Evolutionary conservation across 768 basidiomycete genomes (phyloP).

Genomic region (Leccinum fibrillosum): DNA sequence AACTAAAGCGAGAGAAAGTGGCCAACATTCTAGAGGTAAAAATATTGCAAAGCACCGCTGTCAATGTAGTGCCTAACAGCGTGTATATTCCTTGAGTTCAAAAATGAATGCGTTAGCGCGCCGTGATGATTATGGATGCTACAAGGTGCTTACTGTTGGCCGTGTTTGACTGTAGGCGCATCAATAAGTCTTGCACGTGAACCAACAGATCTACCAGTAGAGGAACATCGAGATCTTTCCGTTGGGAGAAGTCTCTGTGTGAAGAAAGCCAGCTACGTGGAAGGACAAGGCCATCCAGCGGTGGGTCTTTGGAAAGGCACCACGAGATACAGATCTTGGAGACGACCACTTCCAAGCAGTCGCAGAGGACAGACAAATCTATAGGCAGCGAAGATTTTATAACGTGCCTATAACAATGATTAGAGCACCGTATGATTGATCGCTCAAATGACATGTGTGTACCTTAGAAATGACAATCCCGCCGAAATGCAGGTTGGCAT

Average conservation of each 20-base stretch:
- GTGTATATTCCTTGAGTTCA: not conserved
- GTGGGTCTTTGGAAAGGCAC: conserved; percentile 14
- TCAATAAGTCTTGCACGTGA: conserved; percentile 24
- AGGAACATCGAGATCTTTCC: conserved; percentile 32
- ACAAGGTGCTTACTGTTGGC: conserved; percentile 23
- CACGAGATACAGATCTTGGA: conserved; percentile 37
- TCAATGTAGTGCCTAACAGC: conserved; percentile 10
- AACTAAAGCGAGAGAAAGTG: not conserved
- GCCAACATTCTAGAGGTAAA: conserved; percentile 50
- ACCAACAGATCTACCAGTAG: conserved; percentile 32
- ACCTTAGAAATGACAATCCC: conserved; percentile 43
- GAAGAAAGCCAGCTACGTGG: conserved; percentile 52
- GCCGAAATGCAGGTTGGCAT: conserved; percentile 24
- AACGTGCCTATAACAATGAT: conserved; percentile 38
- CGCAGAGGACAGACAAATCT: conserved; percentile 48
- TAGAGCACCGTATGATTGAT: conserved; percentile 24
- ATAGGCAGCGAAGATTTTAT: conserved; percentile 35
- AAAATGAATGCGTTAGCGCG: not conserved
- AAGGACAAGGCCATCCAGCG: conserved; percentile 46
- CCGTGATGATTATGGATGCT: not conserved
- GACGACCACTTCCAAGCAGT: conserved; percentile 48
- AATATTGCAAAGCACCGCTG: conserved; percentile 27
- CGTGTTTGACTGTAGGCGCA: conserved; percentile 27
- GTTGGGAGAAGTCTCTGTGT: conserved; percentile 10
- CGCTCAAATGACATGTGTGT: not conserved